These are phyloP conservation scores for Ascochyta clinopodiicola DNA, from an alignment of 2,329 filamentous ascomycete genomes.

Conservation along the genomic window DNA sequence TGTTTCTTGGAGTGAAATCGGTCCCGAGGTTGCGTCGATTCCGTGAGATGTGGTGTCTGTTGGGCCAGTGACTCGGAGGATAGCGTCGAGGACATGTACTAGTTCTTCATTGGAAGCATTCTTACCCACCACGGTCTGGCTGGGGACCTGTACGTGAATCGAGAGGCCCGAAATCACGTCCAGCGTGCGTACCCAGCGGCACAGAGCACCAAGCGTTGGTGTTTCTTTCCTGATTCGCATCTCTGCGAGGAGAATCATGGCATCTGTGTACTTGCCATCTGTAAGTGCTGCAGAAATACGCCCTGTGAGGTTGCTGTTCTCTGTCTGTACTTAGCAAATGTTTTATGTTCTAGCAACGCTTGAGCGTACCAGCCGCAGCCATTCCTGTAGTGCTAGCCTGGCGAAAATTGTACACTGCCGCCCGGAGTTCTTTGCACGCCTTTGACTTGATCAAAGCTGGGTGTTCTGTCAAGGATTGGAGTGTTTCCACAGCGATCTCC, in stretches of 20 bases:
- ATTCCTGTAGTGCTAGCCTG: conserved; percentile 72
- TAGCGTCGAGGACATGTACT: conserved; percentile 67
- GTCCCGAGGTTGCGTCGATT: conserved; percentile 43
- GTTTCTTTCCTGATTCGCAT: conserved; percentile 71
- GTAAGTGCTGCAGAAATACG: conserved; percentile 70
- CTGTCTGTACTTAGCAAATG: conserved; percentile 35
- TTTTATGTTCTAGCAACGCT: background rate
- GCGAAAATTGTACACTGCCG: conserved; percentile 72
- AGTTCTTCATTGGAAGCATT: conserved; percentile 59
- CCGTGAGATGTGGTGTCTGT: conserved; percentile 56
- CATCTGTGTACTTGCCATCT: conserved; percentile 71
- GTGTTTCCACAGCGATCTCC: conserved; percentile 70
- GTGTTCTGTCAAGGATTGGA: conserved; percentile 64
- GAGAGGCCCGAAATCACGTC: conserved; percentile 72
- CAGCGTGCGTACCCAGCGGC: conserved; percentile 74
- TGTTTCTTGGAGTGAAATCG: conserved; percentile 64
- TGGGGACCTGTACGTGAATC: conserved; percentile 56
- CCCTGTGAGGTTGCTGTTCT: conserved; percentile 68
- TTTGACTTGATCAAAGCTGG: conserved; percentile 72
- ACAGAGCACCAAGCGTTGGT: conserved; percentile 72
- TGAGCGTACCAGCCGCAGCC: conserved; percentile 59
- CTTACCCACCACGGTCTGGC: conserved; percentile 36
- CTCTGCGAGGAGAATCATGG: conserved; percentile 69
- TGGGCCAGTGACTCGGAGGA: conserved; percentile 68
- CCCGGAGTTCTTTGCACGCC: conserved; percentile 69